phyloP scores from a whole-genome alignment of 495 filamentous ascomycete species.

The Lasiosphaeriaceae sp. region DNA sequence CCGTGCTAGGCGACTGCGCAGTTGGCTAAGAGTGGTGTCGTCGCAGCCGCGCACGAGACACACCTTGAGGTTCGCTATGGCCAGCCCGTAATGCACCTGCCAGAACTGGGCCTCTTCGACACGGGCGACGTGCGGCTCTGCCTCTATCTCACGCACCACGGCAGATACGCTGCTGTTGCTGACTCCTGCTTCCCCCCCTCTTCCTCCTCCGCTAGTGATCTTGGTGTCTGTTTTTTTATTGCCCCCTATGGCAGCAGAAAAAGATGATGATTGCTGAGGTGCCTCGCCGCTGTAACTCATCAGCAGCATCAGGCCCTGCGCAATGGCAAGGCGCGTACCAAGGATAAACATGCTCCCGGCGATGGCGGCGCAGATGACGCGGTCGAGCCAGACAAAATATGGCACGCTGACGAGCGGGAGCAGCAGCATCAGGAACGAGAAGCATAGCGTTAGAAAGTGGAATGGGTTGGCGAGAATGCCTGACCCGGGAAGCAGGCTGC shows the following conservation, averaged over 20 bases:
- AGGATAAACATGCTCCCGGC: constrained; percentile 82
- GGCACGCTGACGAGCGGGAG: constrained; percentile 77
- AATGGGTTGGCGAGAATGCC: constrained; percentile 82
- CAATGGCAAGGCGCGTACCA: constrained; percentile 74
- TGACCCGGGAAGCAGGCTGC: constrained; percentile 45
- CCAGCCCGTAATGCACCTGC: constrained; percentile 97
- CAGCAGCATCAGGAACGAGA: constrained; percentile 73
- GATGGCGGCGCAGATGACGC: constrained; percentile 72
- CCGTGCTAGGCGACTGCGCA: constrained; percentile 70
- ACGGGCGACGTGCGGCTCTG: constrained; percentile 66
- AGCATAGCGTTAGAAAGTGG: constrained; percentile 86
- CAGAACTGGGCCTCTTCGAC: constrained; percentile 92
- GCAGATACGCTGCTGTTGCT: constrained; percentile 56
- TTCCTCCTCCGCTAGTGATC: neutral
- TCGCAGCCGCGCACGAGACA: constrained; percentile 50
- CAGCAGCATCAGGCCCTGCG: constrained; percentile 86
- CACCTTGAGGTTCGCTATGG: constrained; percentile 90
- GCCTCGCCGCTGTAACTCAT: constrained; percentile 66
- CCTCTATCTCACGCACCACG: constrained; percentile 78
- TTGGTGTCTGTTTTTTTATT: constrained; percentile 7
- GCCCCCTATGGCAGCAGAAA: too few species aligned
- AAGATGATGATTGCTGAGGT: neutral
- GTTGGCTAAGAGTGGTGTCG: constrained; percentile 60
- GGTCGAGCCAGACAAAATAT: constrained; percentile 76
- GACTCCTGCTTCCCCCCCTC: neutral